These are phyloP conservation scores for Lophiotrema nucula DNA, from an alignment of 495 filamentous ascomycete species.

Conservation along the genomic window DNA sequence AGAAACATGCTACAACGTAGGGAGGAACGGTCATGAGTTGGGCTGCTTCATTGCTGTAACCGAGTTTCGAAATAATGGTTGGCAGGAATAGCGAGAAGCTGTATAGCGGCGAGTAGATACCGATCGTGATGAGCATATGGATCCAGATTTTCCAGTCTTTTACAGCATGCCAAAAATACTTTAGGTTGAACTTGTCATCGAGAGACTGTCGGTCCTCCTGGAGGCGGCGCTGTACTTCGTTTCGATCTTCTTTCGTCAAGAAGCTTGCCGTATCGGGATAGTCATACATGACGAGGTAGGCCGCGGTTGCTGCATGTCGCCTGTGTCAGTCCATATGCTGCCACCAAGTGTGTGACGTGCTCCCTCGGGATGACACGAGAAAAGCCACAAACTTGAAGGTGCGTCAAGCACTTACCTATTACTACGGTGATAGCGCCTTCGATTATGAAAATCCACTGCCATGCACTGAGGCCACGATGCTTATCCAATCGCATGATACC, in stretches of 20 bases:
- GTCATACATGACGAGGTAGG: constrained; percentile 37
- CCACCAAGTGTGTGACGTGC: neutral
- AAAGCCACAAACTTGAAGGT: neutral
- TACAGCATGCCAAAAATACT: constrained; percentile 27
- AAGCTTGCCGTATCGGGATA: constrained; percentile 36
- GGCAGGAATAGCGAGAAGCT: constrained; percentile 71
- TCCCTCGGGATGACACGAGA: neutral
- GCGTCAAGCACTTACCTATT: constrained; percentile 23
- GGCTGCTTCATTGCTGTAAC: constrained; percentile 34
- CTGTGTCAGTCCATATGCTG: constrained; percentile 15
- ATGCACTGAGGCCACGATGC: constrained; percentile 22
- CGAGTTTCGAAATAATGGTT: constrained; percentile 37
- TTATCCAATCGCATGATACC: constrained; percentile 33
- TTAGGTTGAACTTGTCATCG: constrained; percentile 29
- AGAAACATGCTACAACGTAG: constrained; percentile 36
- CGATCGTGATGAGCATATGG: constrained; percentile 33
- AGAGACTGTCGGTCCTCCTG: constrained; percentile 30
- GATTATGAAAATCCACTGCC: constrained; percentile 40
- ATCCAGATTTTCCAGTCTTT: constrained; percentile 38
- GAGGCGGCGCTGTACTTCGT: constrained; percentile 33
- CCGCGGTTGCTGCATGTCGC: constrained; percentile 20
- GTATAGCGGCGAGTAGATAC: constrained; percentile 63
- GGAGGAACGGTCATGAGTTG: constrained; percentile 40
- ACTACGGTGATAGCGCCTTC: constrained; percentile 37
- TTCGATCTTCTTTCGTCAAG: constrained; percentile 28